Conservation (phyloP, 176 grass and related monocot species). For the Tuctoria greenei region DNA sequence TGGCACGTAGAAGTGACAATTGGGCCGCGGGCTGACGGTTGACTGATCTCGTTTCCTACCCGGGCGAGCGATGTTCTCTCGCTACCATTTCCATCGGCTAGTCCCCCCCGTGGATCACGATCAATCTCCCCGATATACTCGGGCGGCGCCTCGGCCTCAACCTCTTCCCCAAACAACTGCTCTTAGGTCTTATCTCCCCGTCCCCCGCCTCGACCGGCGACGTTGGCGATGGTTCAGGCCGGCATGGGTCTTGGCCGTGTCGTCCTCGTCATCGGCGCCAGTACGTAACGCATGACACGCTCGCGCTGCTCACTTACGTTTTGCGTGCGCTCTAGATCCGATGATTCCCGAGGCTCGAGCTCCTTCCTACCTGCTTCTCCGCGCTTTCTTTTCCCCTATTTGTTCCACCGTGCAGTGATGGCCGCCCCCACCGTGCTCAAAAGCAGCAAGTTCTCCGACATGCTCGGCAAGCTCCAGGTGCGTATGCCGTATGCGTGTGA, state of each 20-base stretch:
- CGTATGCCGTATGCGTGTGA: not conserved
- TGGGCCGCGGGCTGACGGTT: not conserved
- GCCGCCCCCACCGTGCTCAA: constrained; percentile 39
- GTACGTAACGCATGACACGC: constrained; percentile 13
- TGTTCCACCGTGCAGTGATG: constrained; percentile 11
- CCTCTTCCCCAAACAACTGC: not conserved
- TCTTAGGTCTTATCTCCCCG: not conserved
- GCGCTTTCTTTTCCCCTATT: not conserved
- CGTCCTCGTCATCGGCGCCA: constrained; percentile 44
- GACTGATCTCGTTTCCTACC: not conserved
- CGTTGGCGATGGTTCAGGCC: constrained; percentile 66
- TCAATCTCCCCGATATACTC: not conserved
- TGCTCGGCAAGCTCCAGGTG: constrained; percentile 62
- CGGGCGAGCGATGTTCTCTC: not conserved
- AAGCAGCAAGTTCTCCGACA: constrained; percentile 51
- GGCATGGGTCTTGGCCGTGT: constrained; percentile 43
- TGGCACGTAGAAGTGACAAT: not conserved
- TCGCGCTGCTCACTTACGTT: too few relatives aligned
- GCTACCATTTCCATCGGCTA: too few relatives aligned
- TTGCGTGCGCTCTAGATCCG: not conserved
- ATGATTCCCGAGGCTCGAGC: not conserved
- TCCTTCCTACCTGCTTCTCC: not conserved
- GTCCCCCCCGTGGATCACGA: not conserved
- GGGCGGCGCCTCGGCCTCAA: not conserved
- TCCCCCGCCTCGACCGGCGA: not conserved